Base-by-base conservation (phyloP, 345 rosid species). In the Odontarrhena argentea region DNA sequence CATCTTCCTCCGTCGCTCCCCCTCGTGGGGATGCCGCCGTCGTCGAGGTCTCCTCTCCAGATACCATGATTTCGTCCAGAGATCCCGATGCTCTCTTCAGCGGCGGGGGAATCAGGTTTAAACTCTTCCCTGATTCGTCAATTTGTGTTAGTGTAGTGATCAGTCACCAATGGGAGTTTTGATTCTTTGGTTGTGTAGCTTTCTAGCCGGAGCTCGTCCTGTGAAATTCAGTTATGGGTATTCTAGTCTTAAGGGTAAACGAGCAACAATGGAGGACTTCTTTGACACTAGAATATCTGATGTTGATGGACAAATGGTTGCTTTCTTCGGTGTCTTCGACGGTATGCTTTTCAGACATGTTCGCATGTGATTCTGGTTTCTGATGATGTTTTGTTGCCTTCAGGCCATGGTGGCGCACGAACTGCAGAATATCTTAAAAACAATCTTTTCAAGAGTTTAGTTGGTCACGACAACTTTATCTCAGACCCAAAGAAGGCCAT, bases 361-460 rank as follows among this genome's bases (percentile, higher is more conserved):
- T 18, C 22, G 22, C 22, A 18, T 18, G 22, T 18, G 22, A 63
- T 63, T 51, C 40, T 30, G n/a, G 24, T 9, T 30, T 28, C 65
- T 71, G 13, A 64, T 64, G 4, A 32, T 13, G 8, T 57, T 57
- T 34, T 5, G 38, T 32, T 68, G 9, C 0, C 0, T 73, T 69
- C 74, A 94, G 99, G 99, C 76, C 99, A 94, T 76, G 99, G 99
- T 52, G 97, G 97, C 59, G 89, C 88, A 61, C 85, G 97, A 45
- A 96, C 97, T 62, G 99, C 99, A 26, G 97, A 91, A 50, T 94
- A 85, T 75, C 91, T 94, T 70, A 91, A 91, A 67, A 83, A 81
- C 61, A 88, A 91, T 75, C 93, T 91, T 71, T 91, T 94, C 74
- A 87, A 87, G 63, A 94, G 88, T 79, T 76, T 94, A 83, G 87